phyloP scores from a whole-genome alignment of 371 early-diverging fungal genomes.

The Lichtheimia ornata region DNA sequence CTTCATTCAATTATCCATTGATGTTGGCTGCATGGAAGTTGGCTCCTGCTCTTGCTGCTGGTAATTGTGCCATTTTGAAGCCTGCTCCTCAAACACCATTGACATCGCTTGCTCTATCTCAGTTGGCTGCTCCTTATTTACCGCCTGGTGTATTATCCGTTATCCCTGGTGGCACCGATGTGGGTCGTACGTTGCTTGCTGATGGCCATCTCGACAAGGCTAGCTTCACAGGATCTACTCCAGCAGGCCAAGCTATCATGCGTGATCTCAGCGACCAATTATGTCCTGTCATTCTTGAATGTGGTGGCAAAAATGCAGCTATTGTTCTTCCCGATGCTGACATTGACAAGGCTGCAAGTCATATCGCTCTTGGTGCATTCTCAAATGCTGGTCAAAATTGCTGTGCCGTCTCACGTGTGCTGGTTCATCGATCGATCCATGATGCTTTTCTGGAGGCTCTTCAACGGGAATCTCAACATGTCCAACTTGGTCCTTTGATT shows the following conservation, averaged over 20 bases:
- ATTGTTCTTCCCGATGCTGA: slow-evolving; percentile 83
- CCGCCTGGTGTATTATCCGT: slow-evolving; percentile 72
- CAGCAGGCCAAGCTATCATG: slow-evolving; percentile 74
- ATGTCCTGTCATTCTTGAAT: slow-evolving; percentile 75
- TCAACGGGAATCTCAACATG: slow-evolving; percentile 38
- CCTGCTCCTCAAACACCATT: slow-evolving; percentile 53
- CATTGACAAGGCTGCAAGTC: slow-evolving; percentile 64
- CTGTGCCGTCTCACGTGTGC: slow-evolving; percentile 81
- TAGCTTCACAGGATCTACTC: slow-evolving; percentile 68
- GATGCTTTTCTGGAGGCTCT: slow-evolving; percentile 63
- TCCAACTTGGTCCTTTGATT: slow-evolving; percentile 72
- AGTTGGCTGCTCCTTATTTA: slow-evolving; percentile 27
- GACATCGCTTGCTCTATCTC: slow-evolving; percentile 37
- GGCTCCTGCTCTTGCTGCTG: slow-evolving; percentile 77
- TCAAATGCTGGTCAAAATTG: slow-evolving; percentile 88
- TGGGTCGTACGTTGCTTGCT: slow-evolving; percentile 21
- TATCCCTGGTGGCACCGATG: slow-evolving; percentile 38
- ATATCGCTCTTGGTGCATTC: slow-evolving; percentile 69
- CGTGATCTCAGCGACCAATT: slow-evolving; percentile 64
- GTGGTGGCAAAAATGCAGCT: slow-evolving; percentile 88
- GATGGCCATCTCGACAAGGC: slow-evolving; percentile 29
- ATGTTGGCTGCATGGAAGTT: slow-evolving; percentile 78
- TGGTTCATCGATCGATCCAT: slow-evolving; percentile 71
- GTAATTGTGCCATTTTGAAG: slow-evolving; percentile 41
- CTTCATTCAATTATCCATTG: slow-evolving; percentile 48